Conservation (phyloP, 2,329 filamentous ascomycete species). For the Drechslerella dactyloides region DNA sequence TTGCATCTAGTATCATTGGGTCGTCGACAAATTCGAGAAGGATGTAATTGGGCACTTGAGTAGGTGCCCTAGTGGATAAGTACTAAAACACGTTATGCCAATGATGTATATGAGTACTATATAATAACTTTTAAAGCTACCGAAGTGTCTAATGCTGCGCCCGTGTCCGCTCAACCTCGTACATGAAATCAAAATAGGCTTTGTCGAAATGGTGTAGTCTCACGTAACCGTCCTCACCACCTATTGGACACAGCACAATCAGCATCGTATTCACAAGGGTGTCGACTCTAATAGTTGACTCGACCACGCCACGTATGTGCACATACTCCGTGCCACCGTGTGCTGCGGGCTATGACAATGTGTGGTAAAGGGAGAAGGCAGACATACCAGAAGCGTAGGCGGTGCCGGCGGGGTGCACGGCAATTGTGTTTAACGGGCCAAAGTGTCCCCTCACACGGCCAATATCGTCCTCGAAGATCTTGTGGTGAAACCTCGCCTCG, state of each 20-base stretch:
- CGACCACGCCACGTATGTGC: no score
- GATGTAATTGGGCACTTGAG: no score
- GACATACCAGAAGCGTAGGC: conserved; percentile 77
- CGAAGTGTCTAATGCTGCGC: conserved; percentile 40
- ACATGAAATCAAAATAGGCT: conserved; percentile 97
- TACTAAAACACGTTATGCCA: no score
- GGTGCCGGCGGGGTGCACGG: conserved; percentile 87
- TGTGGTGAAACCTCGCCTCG: conserved; percentile 99
- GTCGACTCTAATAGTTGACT: no score
- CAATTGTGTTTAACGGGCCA: conserved; percentile 94
- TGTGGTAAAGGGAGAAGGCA: not conserved
- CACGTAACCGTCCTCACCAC: conserved; percentile 98
- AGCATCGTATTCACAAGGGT: no score
- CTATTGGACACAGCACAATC: conserved; percentile 3
- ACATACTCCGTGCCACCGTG: not conserved
- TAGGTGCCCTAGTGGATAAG: no score
- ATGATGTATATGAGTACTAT: not conserved
- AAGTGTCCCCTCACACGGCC: conserved; percentile 97
- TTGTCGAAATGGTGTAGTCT: conserved; percentile 98
- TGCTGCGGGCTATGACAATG: not conserved
- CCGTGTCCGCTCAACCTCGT: conserved; percentile 78
- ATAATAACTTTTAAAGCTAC: not conserved
- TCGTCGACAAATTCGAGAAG: no score
- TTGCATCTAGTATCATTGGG: no score
- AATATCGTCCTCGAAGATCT: conserved; percentile 98